These are phyloP conservation scores for Phaeosphaeriaceae sp. DNA, from an alignment of 2,329 filamentous ascomycete species.

Conservation along the genomic window DNA sequence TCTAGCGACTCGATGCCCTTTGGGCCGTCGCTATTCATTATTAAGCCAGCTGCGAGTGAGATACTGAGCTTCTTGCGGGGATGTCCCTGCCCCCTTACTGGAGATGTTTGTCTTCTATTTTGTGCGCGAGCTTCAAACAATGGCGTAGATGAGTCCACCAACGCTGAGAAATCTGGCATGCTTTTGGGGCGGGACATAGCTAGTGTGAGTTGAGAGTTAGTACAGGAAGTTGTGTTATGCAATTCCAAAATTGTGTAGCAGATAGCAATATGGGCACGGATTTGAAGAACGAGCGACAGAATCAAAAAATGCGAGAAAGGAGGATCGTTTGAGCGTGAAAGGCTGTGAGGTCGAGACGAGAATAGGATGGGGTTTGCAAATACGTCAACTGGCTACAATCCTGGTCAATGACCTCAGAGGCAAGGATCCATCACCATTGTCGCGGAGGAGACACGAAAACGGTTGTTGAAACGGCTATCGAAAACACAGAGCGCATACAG, in stretches of 20 bases:
- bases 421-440: slow-evolving; percentile 13
- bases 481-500: too few species aligned
- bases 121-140: slow-evolving; percentile 32
- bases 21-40: slow-evolving; percentile 39
- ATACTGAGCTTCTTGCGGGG: slow-evolving; percentile 42
- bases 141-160: slow-evolving; percentile 38
- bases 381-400: slow-evolving; percentile 31
- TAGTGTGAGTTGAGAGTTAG: not conserved
- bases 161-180: slow-evolving; percentile 43
- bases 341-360: slow-evolving; percentile 5
- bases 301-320: slow-evolving; percentile 2
- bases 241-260: not conserved
- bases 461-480: not conserved
- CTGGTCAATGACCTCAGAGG: slow-evolving; percentile 46
- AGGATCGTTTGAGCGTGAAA: not conserved
- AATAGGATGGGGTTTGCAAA: slow-evolving; percentile 23
- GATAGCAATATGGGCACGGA: not conserved
- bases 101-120: slow-evolving; percentile 27
- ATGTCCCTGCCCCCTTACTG: slow-evolving; percentile 23
- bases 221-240: not conserved
- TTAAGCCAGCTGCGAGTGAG: slow-evolving; percentile 45
- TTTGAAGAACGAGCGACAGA: not conserved
- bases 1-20: slow-evolving; percentile 12
- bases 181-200: slow-evolving; percentile 41
- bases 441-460: slow-evolving; percentile 3